A percentile compares a stretch with the other conserved stretches of the same genome.
phyloP scores from a whole-genome alignment of 2,329 filamentous ascomycete species.

The Nemania sp. region DNA sequence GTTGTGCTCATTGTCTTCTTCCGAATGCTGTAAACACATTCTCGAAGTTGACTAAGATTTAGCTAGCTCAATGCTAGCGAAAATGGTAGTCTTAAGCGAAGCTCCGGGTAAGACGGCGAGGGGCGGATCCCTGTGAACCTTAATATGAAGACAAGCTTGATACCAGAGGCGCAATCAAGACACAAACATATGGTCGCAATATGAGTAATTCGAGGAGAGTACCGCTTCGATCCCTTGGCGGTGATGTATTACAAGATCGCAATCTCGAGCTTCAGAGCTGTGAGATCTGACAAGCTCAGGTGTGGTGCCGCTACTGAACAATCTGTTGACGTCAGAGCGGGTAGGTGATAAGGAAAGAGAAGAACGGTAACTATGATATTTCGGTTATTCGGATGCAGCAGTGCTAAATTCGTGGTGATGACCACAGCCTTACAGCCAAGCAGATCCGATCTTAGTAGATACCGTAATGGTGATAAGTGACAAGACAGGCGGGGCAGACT shows the following conservation, averaged over 20 bases:
- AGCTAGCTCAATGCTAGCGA: background rate
- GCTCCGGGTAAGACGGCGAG: too few relatives aligned
- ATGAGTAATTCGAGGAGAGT: background rate
- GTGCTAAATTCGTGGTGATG: constrained; percentile 2
- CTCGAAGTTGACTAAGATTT: background rate
- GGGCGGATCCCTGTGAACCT: too few relatives aligned
- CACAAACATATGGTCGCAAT: background rate
- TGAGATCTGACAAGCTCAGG: background rate
- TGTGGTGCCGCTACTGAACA: background rate
- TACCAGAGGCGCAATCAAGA: too few relatives aligned
- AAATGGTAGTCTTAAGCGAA: too few relatives aligned
- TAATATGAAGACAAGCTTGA: too few relatives aligned
- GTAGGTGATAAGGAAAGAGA: background rate
- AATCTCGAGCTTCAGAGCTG: background rate
- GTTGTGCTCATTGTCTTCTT: constrained; percentile 15
- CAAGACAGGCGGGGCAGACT: too few relatives aligned
- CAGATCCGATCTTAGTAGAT: background rate
- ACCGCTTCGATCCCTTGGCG: background rate
- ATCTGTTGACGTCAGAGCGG: constrained; percentile 17
- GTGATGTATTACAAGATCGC: background rate
- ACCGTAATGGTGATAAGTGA: too few relatives aligned
- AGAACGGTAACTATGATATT: background rate
- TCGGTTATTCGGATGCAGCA: background rate
- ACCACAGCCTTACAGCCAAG: background rate
- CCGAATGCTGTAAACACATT: constrained; percentile 36